Evolutionary conservation across 768 basidiomycete genomes (phyloP), one percentile per base, ranked within the genome.

Genomic region (Udeniomyces megalosporus): DNA sequence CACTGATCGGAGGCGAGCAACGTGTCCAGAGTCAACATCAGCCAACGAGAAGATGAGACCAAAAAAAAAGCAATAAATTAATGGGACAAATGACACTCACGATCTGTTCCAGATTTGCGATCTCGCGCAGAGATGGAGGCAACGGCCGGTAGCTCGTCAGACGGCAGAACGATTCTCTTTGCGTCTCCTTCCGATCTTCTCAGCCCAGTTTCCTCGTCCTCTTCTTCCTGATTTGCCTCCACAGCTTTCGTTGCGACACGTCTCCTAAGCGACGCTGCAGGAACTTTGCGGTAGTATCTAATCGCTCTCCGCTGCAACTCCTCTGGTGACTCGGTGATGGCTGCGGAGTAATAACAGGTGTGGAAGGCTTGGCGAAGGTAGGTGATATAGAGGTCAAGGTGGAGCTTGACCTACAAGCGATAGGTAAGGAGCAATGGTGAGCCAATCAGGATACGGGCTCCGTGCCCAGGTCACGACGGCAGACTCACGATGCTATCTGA

Each of bases 271-370:
- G 59, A 49, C 17, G 22, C 24, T 20, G 34, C 83, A 84, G 75
- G 54, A 29, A 50, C 57, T 47, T 60, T 54, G 48, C 93, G 81
- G 67, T 86, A 78, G 76, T 99, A 95, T 77, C 83, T 83, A 69
- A 95, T 77, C 79, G 93, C 96, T 77, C 90, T 89, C 72, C 89
- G 82, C 74, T 90, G 84, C 70, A 99, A 80, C 78, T 95, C 90
- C 76, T 99, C 95, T 74, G 86, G 76, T 77, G 90, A 90, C 76
- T 93, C 85, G 73, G 84, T 85, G 68, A 88, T 81, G 72, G 88
- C 83, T 69, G 85, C 84, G 79, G 95, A 99, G 77, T 99, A 99
- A 76, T 93, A 99, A 81, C 95, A 95, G 71, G 88, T 84, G 80
- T 89, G 80, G 75, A 85, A 91, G 59, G 87, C 92, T 72, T 83